A percentile compares a stretch with the other conserved stretches of the same genome.
Evolutionary conservation across 1,284 basidiomycete genomes (phyloP).

Genomic region (Fomitopsis palustris): DNA sequence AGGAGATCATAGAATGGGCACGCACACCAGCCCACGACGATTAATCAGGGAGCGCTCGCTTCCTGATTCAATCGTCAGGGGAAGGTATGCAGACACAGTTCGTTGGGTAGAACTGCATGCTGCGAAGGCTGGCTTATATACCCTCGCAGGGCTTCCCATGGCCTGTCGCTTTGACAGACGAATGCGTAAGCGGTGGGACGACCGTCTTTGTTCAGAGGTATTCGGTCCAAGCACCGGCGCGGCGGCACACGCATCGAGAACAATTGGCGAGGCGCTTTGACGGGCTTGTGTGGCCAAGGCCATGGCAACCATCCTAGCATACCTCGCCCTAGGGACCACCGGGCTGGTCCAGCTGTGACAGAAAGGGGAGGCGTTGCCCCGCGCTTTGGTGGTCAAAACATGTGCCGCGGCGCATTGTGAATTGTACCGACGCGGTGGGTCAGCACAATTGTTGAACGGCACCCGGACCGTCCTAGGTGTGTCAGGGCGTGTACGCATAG

Average conservation of each 20-base stretch:
- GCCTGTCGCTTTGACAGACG: not conserved
- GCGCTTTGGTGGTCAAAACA: not conserved
- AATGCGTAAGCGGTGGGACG: not conserved
- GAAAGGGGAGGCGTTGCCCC: not conserved
- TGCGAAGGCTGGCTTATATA: not conserved
- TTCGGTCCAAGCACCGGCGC: not conserved
- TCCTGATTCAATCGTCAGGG: slow-evolving; percentile 11
- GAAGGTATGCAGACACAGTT: not conserved
- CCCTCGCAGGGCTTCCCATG: not conserved
- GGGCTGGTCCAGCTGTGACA: not conserved
- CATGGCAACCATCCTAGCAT: not conserved
- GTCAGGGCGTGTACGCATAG: no score
- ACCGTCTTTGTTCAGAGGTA: not conserved
- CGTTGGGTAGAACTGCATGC: not conserved
- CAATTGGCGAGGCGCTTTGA: not conserved
- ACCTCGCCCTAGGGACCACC: not conserved
- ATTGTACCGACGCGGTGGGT: not conserved
- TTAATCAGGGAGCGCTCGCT: slow-evolving; percentile 4
- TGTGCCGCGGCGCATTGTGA: not conserved
- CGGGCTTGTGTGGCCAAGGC: not conserved
- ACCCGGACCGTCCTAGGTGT: no score
- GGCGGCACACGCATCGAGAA: not conserved
- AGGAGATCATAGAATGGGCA: not conserved
- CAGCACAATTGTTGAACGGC: not conserved
- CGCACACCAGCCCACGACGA: slow-evolving; percentile 1